Percentiles rank a stretch among this genome's conserved stretches.
phyloP scores from a whole-genome alignment of 2,329 filamentous ascomycete genomes.

The Coniochaeta ligniaria region DNA sequence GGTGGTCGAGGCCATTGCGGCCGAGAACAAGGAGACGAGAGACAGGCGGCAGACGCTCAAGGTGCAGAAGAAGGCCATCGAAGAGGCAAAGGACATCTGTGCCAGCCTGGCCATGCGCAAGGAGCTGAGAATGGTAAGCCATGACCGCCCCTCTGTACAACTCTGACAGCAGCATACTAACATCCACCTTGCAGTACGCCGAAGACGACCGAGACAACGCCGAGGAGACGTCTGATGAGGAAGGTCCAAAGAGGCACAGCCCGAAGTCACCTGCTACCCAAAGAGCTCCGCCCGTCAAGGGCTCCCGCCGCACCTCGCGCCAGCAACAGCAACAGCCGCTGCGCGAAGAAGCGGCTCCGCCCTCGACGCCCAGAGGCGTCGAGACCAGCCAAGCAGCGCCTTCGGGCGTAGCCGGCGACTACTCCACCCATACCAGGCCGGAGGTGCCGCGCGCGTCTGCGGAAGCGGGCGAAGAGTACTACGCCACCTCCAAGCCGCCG shows the following conservation, averaged over 20 bases:
- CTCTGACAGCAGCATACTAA: neutral
- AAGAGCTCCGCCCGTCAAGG: neutral
- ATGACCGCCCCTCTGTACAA: rapidly evolving
- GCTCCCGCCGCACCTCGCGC: neutral
- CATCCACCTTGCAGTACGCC: slow-evolving; percentile 11
- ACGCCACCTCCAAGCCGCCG: slow-evolving; percentile 7
- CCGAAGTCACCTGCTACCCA: neutral
- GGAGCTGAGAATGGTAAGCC: slow-evolving; percentile 29
- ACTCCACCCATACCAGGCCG: neutral
- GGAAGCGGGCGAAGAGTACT: neutral
- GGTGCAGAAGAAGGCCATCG: slow-evolving; percentile 40
- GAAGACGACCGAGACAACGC: slow-evolving; percentile 17
- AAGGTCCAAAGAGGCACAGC: slow-evolving; percentile 10
- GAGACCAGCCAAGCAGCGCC: slow-evolving; percentile 5
- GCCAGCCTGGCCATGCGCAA: slow-evolving; percentile 45
- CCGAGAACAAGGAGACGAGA: slow-evolving; percentile 45
- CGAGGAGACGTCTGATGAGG: slow-evolving; percentile 20
- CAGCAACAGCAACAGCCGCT: neutral
- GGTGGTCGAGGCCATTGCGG: slow-evolving; percentile 41
- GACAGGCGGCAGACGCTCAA: slow-evolving; percentile 40
- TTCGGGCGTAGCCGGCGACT: neutral
- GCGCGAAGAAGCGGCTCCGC: slow-evolving; percentile 4
- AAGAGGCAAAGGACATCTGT: slow-evolving; percentile 41
- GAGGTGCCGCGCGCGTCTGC: neutral
- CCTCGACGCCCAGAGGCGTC: neutral